A percentile compares a stretch with the other conserved stretches of the same genome.
phyloP scores from a whole-genome alignment of 1,284 basidiomycete species.

The Acaromyces ingoldii region DNA sequence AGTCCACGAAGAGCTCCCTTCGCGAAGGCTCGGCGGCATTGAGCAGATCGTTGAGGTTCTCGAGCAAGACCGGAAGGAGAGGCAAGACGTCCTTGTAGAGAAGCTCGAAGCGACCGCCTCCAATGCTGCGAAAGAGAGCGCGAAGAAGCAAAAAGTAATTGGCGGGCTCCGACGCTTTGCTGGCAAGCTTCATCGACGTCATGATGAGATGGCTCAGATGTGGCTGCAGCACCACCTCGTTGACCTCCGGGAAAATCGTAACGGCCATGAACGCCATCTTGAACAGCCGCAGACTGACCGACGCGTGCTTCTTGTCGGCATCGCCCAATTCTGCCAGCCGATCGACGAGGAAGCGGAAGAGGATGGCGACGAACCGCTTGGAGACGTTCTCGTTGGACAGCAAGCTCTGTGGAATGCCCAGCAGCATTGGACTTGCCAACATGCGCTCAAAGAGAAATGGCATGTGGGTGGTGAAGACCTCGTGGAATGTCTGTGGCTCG shows the following conservation, averaged over 20 bases:
- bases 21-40: constrained; percentile 44
- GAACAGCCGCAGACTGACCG: constrained; percentile 79
- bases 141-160: constrained; percentile 94
- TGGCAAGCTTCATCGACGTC: constrained; percentile 91
- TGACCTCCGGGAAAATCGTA: constrained; percentile 68
- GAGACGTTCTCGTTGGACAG: constrained; percentile 78
- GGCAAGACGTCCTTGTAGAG: constrained; percentile 96
- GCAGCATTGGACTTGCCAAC: constrained; percentile 66
- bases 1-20: constrained; percentile 70
- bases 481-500: constrained; percentile 45
- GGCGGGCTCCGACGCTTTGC: constrained; percentile 81
- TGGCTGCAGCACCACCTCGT: constrained; percentile 86
- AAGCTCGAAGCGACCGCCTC: constrained; percentile 91
- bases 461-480: constrained; percentile 42
- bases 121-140: constrained; percentile 91
- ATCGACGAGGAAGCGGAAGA: constrained; percentile 78
- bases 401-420: constrained; percentile 82
- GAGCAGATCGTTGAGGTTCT: constrained; percentile 69
- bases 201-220: constrained; percentile 92
- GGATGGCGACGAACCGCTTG: constrained; percentile 84
- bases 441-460: constrained; percentile 45
- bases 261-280: constrained; percentile 95
- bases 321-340: constrained; percentile 79
- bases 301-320: constrained; percentile 68
- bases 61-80: constrained; percentile 91